A percentile compares a stretch with the other conserved stretches of the same genome.
These are phyloP conservation scores for Nicotiana sylvestris DNA, from an alignment of 257 asterid genomes.

Conservation along the genomic window DNA sequence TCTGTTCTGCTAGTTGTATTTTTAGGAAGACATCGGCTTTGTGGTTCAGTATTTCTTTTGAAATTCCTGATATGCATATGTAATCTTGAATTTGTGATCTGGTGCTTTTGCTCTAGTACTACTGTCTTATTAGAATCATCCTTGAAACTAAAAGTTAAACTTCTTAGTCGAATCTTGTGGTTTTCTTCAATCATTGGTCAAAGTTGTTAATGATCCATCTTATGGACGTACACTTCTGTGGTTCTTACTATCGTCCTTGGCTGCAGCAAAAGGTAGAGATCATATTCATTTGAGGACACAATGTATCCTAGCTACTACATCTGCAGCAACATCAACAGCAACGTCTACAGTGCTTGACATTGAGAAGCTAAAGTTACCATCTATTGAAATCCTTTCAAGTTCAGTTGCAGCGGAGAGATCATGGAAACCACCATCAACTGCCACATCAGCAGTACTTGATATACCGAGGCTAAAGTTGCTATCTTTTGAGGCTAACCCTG, in stretches of 20 bases:
- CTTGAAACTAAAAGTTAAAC: slow-evolving; percentile 6
- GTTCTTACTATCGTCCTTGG: slow-evolving; percentile 19
- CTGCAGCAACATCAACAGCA: slow-evolving; percentile 41
- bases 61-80: slow-evolving; percentile 3
- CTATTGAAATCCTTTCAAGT: slow-evolving; percentile 55
- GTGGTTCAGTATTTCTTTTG: not conserved
- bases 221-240: slow-evolving; percentile 10
- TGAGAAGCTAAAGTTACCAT: slow-evolving; percentile 55
- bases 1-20: not conserved
- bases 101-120: not conserved
- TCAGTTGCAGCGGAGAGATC: slow-evolving; percentile 48
- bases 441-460: slow-evolving; percentile 51
- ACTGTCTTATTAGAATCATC: not conserved
- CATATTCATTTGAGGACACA: slow-evolving; percentile 48
- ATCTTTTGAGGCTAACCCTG: slow-evolving; percentile 54
- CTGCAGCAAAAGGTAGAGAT: slow-evolving; percentile 77
- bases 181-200: not conserved
- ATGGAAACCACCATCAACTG: slow-evolving; percentile 41
- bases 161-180: not conserved
- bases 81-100: not conserved
- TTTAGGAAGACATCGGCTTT: not conserved
- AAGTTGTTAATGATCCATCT: slow-evolving; percentile 8
- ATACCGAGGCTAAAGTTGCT: slow-evolving; percentile 49
- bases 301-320: slow-evolving; percentile 62
- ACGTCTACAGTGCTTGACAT: slow-evolving; percentile 55